These are phyloP conservation scores for Aspergillus pseudotamarii DNA, from an alignment of 2,329 filamentous ascomycete species.

Conservation along the genomic window DNA sequence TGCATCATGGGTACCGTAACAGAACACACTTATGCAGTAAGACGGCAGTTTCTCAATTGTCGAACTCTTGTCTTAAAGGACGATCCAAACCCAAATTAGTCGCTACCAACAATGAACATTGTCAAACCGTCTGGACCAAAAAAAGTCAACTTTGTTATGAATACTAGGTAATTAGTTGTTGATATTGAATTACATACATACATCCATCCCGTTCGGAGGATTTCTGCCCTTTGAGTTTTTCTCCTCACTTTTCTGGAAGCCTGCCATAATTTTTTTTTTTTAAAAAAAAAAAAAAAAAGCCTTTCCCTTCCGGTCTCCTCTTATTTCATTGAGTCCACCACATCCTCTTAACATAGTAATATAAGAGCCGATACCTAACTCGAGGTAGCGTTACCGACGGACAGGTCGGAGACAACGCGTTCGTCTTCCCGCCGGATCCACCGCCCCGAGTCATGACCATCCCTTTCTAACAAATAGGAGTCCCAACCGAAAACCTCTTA, in stretches of 20 bases:
- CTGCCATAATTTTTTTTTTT: neutral
- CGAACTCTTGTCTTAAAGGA: neutral
- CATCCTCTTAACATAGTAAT: neutral
- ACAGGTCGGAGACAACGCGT: conserved; percentile 2
- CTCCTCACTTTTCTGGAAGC: neutral
- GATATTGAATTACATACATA: neutral
- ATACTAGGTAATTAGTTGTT: neutral
- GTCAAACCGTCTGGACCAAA: neutral
- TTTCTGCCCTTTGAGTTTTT: neutral
- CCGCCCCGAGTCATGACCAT: neutral
- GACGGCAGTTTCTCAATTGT: neutral
- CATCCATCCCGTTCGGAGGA: neutral
- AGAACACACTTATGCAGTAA: neutral
- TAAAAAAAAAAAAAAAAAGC: no score
- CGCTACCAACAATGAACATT: neutral
- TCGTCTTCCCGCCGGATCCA: neutral
- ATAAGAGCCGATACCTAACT: neutral
- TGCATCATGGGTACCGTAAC: neutral
- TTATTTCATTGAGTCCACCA: neutral
- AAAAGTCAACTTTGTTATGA: neutral
- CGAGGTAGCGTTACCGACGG: neutral
- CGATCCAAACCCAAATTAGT: neutral
- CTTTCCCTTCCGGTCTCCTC: neutral
- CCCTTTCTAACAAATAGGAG: conserved; percentile 3
- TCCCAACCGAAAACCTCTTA: neutral